Conservation (phyloP, 1,139 yeast species). For the Saccharomyces hybrid region DNA sequence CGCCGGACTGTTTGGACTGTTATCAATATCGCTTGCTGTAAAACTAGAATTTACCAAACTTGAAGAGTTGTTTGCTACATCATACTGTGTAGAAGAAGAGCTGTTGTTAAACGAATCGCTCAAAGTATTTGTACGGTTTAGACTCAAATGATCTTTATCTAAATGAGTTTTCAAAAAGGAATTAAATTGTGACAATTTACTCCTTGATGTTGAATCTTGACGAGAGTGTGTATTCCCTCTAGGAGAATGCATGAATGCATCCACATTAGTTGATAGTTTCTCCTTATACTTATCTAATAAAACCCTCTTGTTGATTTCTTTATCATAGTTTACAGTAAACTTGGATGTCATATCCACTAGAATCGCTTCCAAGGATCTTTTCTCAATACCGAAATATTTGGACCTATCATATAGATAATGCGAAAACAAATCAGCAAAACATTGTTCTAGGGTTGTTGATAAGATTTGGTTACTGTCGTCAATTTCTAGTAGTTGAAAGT, state of each 20-base stretch:
- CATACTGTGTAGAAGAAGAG: neutral
- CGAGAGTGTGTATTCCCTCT: neutral
- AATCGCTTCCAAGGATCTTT: slow-evolving; percentile 58
- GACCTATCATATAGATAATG: slow-evolving; percentile 58
- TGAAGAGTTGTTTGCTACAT: neutral
- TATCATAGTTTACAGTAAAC: slow-evolving; percentile 48
- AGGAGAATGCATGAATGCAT: neutral
- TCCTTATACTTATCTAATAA: slow-evolving; percentile 36
- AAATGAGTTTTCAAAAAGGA: slow-evolving; percentile 36
- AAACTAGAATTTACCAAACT: neutral
- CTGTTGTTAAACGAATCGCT: slow-evolving; percentile 9
- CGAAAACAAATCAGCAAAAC: slow-evolving; percentile 62
- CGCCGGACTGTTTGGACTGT: slow-evolving; percentile 14
- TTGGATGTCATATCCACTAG: slow-evolving; percentile 43
- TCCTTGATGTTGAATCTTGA: slow-evolving; percentile 14
- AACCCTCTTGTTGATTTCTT: slow-evolving; percentile 41
- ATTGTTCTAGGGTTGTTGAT: slow-evolving; percentile 55
- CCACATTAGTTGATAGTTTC: slow-evolving; percentile 13
- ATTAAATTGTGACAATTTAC: slow-evolving; percentile 33
- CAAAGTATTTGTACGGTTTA: slow-evolving; percentile 26
- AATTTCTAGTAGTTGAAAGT: slow-evolving; percentile 38
- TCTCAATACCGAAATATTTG: slow-evolving; percentile 66
- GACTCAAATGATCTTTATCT: slow-evolving; percentile 31
- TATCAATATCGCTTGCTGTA: neutral
- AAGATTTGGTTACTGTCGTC: slow-evolving; percentile 41